phyloP scores from a whole-genome alignment of 768 basidiomycete genomes.

The Phanerochaete sordida region DNA sequence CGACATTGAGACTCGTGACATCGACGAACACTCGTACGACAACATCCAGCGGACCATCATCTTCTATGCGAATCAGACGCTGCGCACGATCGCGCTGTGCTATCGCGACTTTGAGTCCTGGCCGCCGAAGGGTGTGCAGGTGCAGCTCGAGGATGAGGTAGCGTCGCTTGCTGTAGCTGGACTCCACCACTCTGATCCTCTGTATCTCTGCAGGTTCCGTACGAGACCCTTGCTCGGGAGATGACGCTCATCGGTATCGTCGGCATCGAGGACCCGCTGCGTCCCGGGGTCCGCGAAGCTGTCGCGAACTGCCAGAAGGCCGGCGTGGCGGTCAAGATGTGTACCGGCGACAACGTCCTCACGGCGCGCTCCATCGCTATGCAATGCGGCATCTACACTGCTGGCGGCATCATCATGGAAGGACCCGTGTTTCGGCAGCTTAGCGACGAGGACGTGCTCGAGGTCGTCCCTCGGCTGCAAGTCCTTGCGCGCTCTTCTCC shows the following conservation, averaged over 20 bases:
- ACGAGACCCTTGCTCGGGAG: slow-evolving; percentile 62
- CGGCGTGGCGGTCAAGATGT: slow-evolving; percentile 96
- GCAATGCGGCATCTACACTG: slow-evolving; percentile 93
- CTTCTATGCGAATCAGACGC: slow-evolving; percentile 95
- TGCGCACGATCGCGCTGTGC: slow-evolving; percentile 92
- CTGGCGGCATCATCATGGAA: slow-evolving; percentile 97
- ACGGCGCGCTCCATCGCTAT: slow-evolving; percentile 94
- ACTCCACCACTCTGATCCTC: not conserved
- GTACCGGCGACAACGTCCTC: slow-evolving; percentile 95
- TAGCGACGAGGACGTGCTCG: slow-evolving; percentile 62
- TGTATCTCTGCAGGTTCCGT: slow-evolving; percentile 50
- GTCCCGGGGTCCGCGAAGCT: slow-evolving; percentile 84
- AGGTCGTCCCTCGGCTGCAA: slow-evolving; percentile 88
- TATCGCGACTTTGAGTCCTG: slow-evolving; percentile 84
- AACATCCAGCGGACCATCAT: slow-evolving; percentile 94
- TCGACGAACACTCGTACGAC: slow-evolving; percentile 64
- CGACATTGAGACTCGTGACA: slow-evolving; percentile 51
- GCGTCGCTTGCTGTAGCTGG: slow-evolving; percentile 13
- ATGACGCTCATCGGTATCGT: slow-evolving; percentile 86
- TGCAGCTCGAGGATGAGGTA: slow-evolving; percentile 54
- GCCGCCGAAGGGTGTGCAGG: slow-evolving; percentile 60
- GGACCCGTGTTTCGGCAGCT: slow-evolving; percentile 90
- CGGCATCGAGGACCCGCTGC: slow-evolving; percentile 96
- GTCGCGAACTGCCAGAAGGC: slow-evolving; percentile 85
- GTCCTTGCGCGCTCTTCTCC: slow-evolving; percentile 97